Evolutionary conservation across 345 rosid genomes (phyloP).

Genomic region (thale cress (Arabidopsis thaliana)): TAIR10.1 NC_003075.7:7247001-7247500

Average conservation of each 20-base stretch:
- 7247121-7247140: background rate
- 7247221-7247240: background rate
- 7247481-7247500: background rate
- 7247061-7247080: background rate
- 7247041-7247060: background rate
- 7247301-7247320: background rate
- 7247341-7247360: background rate
- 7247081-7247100: constrained; percentile 2
- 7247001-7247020: background rate
- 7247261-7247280: background rate
- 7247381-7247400: background rate
- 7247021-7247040: background rate
- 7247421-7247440: background rate
- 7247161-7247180: background rate
- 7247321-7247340: background rate
- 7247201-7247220: background rate
- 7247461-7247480: background rate
- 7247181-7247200: background rate
- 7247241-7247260: background rate
- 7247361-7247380: background rate
- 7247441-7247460: constrained; percentile 4
- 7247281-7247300: background rate
- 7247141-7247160: constrained; percentile 1
- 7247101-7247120: background rate
- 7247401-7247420: background rate